Percentiles rank a stretch among this genome's conserved stretches.
phyloP scores from a whole-genome alignment of 108 stramenopile species.

The Cylindrotheca closterium region DNA sequence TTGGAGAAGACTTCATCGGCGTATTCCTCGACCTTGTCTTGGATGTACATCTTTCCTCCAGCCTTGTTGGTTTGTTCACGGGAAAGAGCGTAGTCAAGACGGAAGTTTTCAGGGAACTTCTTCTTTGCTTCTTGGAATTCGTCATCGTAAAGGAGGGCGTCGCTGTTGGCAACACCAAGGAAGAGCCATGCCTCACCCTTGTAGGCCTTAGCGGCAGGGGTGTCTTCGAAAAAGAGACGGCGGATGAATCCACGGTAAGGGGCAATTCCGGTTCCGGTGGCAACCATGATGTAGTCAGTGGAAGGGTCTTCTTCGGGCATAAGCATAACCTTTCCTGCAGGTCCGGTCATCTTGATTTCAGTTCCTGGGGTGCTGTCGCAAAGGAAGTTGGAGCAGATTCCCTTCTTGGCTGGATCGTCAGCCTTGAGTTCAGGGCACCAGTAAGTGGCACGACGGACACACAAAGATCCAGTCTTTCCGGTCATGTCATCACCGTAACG shows the following conservation, averaged over 20 bases:
- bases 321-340: constrained; percentile 97
- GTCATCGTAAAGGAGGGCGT: constrained; percentile 94
- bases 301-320: constrained; percentile 94
- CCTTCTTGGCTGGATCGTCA: constrained; percentile 97
- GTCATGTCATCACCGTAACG: constrained; percentile 98
- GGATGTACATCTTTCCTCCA: constrained; percentile 99
- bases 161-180: constrained; percentile 94
- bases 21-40: constrained; percentile 97
- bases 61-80: constrained; percentile 92
- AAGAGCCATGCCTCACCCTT: constrained; percentile 97
- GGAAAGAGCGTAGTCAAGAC: constrained; percentile 94
- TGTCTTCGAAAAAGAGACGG: constrained; percentile 94
- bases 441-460: constrained; percentile 96
- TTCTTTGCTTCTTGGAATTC: constrained; percentile 90
- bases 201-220: constrained; percentile 87
- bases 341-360: constrained; percentile 90
- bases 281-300: constrained; percentile 97
- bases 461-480: constrained; percentile 94
- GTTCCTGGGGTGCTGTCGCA: constrained; percentile 91
- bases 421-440: constrained; percentile 93
- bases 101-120: constrained; percentile 90
- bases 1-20: constrained; percentile 92
- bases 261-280: constrained; percentile 97
- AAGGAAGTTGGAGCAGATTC: constrained; percentile 97
- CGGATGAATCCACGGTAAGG: constrained; percentile 96